phyloP scores from a whole-genome alignment of 192 early-diverging fungal genomes.

The Obelidium mucronatum region DNA sequence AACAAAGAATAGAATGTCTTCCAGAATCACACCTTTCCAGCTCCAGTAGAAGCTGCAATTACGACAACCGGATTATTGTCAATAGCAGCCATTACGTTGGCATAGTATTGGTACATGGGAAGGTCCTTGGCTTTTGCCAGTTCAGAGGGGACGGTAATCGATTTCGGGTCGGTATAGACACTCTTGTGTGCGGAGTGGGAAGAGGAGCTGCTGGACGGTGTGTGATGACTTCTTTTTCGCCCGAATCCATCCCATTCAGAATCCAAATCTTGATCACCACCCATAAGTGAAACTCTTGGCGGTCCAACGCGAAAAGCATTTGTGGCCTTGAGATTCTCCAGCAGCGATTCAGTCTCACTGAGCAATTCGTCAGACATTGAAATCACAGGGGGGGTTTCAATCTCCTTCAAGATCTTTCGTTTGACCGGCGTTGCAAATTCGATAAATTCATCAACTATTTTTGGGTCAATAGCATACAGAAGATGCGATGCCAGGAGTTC shows the following conservation, averaged over 20 bases:
- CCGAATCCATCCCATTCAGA: not conserved
- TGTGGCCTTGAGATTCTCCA: slow-evolving; percentile 10
- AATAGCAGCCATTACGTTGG: slow-evolving; percentile 54
- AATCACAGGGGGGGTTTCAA: slow-evolving; percentile 33
- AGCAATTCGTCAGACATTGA: slow-evolving; percentile 35
- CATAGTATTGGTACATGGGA: slow-evolving; percentile 50
- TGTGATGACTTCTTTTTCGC: not conserved
- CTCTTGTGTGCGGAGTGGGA: not conserved
- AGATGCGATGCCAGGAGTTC: slow-evolving; percentile 40
- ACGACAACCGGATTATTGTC: slow-evolving; percentile 54
- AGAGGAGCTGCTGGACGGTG: too few species aligned
- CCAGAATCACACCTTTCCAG: too few species aligned
- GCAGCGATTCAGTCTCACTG: slow-evolving; percentile 24
- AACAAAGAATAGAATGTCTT: too few species aligned
- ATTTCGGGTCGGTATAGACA: slow-evolving; percentile 4
- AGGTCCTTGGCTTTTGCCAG: slow-evolving; percentile 37
- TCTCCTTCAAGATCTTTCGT: slow-evolving; percentile 36
- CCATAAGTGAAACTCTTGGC: not conserved
- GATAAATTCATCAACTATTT: slow-evolving; percentile 40
- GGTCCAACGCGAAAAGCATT: slow-evolving; percentile 14
- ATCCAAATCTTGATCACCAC: not conserved
- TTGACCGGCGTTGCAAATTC: slow-evolving; percentile 36
- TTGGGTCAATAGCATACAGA: slow-evolving; percentile 26
- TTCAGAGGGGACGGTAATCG: slow-evolving; percentile 37
- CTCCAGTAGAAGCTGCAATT: slow-evolving; percentile 55